phyloP scores from a whole-genome alignment of 257 asterid species.

The Forsythia suspensa region DNA sequence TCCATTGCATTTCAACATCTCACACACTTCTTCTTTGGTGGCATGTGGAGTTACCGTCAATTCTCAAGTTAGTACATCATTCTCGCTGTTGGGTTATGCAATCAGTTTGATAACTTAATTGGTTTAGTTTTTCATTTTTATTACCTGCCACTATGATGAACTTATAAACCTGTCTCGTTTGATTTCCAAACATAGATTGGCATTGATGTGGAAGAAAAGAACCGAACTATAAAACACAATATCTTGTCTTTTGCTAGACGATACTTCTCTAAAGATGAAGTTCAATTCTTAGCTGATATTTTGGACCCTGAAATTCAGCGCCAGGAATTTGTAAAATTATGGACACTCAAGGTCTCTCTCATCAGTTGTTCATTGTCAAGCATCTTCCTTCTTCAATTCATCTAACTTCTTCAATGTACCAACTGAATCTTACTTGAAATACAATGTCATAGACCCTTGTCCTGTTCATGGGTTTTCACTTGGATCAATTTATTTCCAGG shows the following conservation, averaged over 20 bases:
- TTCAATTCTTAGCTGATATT: slow-evolving; percentile 52
- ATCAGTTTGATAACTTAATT: not conserved
- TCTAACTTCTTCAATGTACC: not conserved
- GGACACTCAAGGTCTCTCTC: slow-evolving; percentile 88
- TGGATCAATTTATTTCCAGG: slow-evolving; percentile 47
- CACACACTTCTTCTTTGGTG: slow-evolving; percentile 86
- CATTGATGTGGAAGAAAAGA: slow-evolving; percentile 83
- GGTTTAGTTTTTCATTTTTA: not conserved
- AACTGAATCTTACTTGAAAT: slow-evolving; percentile 8
- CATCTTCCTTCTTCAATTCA: not conserved
- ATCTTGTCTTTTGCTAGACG: slow-evolving; percentile 72
- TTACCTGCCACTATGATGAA: not conserved
- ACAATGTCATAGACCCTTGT: not conserved
- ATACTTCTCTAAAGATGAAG: slow-evolving; percentile 65
- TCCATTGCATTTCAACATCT: slow-evolving; percentile 75
- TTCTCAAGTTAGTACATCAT: slow-evolving; percentile 64
- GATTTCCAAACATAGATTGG: slow-evolving; percentile 63
- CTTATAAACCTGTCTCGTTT: not conserved
- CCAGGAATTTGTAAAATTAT: slow-evolving; percentile 77
- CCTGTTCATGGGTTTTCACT: slow-evolving; percentile 4
- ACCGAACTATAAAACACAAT: slow-evolving; percentile 57
- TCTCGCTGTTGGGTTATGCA: slow-evolving; percentile 14
- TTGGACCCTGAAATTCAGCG: slow-evolving; percentile 69
- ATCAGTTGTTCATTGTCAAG: slow-evolving; percentile 3
- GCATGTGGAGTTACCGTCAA: slow-evolving; percentile 76